Base-by-base conservation (phyloP, 208 protist species). In the Leishmania mexicana region DNA sequence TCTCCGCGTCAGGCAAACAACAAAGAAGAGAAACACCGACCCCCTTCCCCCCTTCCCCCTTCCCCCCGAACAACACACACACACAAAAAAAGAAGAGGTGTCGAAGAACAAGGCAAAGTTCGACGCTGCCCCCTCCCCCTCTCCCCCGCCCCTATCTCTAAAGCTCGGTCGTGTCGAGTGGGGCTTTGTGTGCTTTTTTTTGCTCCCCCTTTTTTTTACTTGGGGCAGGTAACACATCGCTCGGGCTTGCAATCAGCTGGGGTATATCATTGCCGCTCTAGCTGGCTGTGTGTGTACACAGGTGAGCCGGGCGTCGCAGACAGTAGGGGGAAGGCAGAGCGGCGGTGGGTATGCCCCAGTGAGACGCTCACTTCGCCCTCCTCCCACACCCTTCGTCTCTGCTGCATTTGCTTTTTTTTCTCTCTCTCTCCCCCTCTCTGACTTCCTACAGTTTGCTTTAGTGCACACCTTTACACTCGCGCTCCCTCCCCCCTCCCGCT, bases 281-380 rank as follows among this genome's bases (percentile, higher is more conserved):
- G 38, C 70, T 38, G 70, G 1, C 13, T 21, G 40, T 74, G 42
- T 31, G 28, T 38, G 42, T 74, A 38, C 38, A 31, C 42, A n/a
- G 11, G 38, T 53, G 13, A 28, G 47, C 42, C 19, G 6, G 2
- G 40, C 1, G 40, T 3, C 8, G 35, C 47, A 6, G 40, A 65
- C 28, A 78, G 75, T 21, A 81, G 54, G 40, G 73, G 67, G 42
- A 40, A 49, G 17, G 77, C 71, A 5, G 81, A 79, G 35, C 13
- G 53, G 0, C 45, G 11, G 70, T 28, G 28, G 45, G 70, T 31
- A 54, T 74, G 42, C 24, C 28, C n/a, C 45, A 38, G 42, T 51
- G 51, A n/a, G 21, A 53, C 70, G 21, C 45, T 54, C 45, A 19
- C 17, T 74, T 24, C 53, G 28, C 38, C 13, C 19, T 78, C 2